These are phyloP conservation scores for Polychaeton citri DNA, from an alignment of 2,329 filamentous ascomycete species.

Conservation along the genomic window DNA sequence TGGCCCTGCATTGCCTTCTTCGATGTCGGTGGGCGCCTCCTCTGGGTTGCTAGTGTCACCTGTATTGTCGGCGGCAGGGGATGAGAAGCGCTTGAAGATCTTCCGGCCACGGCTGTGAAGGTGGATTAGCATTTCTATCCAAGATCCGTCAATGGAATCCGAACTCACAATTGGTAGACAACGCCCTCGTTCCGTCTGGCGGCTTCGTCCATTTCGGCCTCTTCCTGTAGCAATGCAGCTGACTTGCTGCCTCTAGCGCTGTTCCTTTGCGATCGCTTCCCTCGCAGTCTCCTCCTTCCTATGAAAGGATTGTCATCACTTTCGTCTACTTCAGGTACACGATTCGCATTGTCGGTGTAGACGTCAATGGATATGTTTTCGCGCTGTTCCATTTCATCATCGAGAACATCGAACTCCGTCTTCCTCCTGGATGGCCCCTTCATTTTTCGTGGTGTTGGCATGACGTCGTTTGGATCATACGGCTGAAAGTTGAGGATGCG, in stretches of 20 bases:
- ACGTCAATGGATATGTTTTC: constrained; percentile 43
- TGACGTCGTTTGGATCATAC: constrained; percentile 42
- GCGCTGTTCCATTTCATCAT: constrained; percentile 39
- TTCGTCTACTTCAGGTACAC: constrained; percentile 53
- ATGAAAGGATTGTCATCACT: constrained; percentile 62
- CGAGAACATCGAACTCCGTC: constrained; percentile 39
- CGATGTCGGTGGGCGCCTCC: background rate
- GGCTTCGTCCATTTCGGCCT: constrained; percentile 44
- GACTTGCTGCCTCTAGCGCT: constrained; percentile 37
- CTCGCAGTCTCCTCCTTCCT: constrained; percentile 21
- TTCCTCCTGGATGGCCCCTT: constrained; percentile 10
- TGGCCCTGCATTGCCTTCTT: background rate
- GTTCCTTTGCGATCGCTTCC: constrained; percentile 24
- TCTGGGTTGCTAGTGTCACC: constrained; percentile 14
- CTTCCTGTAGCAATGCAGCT: constrained; percentile 42
- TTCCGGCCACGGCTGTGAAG: constrained; percentile 59
- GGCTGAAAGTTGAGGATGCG: constrained; percentile 43
- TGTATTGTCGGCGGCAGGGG: constrained; percentile 18
- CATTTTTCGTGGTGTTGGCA: constrained; percentile 45
- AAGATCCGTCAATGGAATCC: constrained; percentile 8
- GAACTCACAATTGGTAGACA: constrained; percentile 63
- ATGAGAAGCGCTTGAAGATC: constrained; percentile 55
- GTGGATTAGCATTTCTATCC: constrained; percentile 2
- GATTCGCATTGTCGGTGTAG: constrained; percentile 68
- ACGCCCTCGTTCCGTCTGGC: constrained; percentile 56